phyloP scores from a whole-genome alignment of 2,329 filamentous ascomycete genomes.

The Thermothelomyces thermophilus region DNA sequence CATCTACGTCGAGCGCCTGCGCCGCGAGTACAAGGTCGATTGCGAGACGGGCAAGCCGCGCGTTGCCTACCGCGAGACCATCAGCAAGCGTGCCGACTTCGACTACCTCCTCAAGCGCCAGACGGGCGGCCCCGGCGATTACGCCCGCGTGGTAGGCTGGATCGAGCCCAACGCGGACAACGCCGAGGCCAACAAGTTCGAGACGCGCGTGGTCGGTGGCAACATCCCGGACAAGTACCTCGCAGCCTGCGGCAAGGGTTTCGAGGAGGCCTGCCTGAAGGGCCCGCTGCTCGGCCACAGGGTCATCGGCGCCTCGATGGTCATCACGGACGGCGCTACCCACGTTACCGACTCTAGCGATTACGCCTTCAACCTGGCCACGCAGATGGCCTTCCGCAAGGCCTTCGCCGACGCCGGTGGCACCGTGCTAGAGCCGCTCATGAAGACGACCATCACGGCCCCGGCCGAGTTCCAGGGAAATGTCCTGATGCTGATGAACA shows the following conservation, averaged over 20 bases:
- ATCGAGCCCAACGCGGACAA: constrained; percentile 74
- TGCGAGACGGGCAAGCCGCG: constrained; percentile 94
- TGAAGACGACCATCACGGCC: constrained; percentile 96
- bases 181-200: constrained; percentile 72
- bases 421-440: constrained; percentile 85
- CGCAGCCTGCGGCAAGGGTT: constrained; percentile 91
- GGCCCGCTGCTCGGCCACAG: constrained; percentile 89
- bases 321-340: constrained; percentile 91
- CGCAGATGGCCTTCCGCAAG: constrained; percentile 94
- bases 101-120: constrained; percentile 95
- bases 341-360: constrained; percentile 98
- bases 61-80: constrained; percentile 94
- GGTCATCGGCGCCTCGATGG: constrained; percentile 83
- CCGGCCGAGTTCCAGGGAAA: constrained; percentile 97
- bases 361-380: constrained; percentile 90
- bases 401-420: constrained; percentile 77
- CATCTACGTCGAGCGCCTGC: constrained; percentile 95
- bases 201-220: constrained; percentile 81
- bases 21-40: constrained; percentile 93
- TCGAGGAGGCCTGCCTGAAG: constrained; percentile 73
- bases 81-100: constrained; percentile 72
- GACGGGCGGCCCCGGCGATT: constrained; percentile 91
- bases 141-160: constrained; percentile 82
- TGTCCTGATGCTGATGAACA: constrained; percentile 91
- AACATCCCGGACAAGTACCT: constrained; percentile 94